Percentiles rank a stretch among this genome's conserved stretches.
Evolutionary conservation across 1,284 basidiomycete species (phyloP).

Genomic region (Gomphus bonarii): DNA sequence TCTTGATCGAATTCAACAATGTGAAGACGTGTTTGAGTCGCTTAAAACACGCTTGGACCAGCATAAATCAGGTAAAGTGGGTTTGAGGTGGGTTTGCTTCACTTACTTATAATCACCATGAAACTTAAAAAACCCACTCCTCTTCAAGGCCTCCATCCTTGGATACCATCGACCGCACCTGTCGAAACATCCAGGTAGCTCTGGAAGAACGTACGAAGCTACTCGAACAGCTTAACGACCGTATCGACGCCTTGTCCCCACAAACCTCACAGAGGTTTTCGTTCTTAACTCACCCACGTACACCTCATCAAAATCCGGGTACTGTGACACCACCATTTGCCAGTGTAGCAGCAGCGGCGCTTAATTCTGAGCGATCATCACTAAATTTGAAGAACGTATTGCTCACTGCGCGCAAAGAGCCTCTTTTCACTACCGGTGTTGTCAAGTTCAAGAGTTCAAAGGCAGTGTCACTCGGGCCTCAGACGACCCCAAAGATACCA

Average conservation of each 20-base stretch:
- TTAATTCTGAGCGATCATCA: slow-evolving; percentile 68
- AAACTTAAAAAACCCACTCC: neutral
- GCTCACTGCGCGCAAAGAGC: slow-evolving; percentile 47
- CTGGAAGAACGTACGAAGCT: slow-evolving; percentile 13
- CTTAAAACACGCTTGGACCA: slow-evolving; percentile 63
- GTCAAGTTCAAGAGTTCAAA: neutral
- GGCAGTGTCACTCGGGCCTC: neutral
- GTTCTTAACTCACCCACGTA: slow-evolving; percentile 12
- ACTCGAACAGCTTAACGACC: slow-evolving; percentile 50
- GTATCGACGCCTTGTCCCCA: slow-evolving; percentile 44
- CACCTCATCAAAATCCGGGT: neutral
- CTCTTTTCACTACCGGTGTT: slow-evolving; percentile 39
- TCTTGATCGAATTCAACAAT: slow-evolving; percentile 61
- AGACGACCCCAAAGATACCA: neutral
- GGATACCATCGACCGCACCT: slow-evolving; percentile 75
- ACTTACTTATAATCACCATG: neutral
- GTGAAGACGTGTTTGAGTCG: slow-evolving; percentile 62
- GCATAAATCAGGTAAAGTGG: slow-evolving; percentile 50
- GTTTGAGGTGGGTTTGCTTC: slow-evolving; percentile 41
- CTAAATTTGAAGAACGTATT: slow-evolving; percentile 59
- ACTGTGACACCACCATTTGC: slow-evolving; percentile 52
- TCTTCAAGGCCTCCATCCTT: slow-evolving; percentile 61
- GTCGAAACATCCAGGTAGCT: slow-evolving; percentile 65
- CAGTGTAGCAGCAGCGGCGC: slow-evolving; percentile 60
- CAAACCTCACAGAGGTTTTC: slow-evolving; percentile 43